phyloP scores from a whole-genome alignment of 1,284 basidiomycete species.

The Irpex sp. region DNA sequence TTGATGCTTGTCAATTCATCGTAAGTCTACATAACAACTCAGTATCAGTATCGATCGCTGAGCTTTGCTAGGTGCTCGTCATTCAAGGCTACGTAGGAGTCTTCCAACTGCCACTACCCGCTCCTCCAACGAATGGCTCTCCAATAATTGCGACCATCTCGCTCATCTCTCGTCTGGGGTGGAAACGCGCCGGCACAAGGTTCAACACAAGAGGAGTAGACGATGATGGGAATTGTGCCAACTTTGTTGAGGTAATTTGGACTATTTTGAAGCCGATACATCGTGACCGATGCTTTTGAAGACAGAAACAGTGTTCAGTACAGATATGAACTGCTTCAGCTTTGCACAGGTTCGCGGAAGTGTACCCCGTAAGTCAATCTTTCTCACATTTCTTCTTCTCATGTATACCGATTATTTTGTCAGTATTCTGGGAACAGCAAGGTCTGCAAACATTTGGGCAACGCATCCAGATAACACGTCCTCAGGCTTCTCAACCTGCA shows the following conservation, averaged over 20 bases:
- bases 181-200: constrained; percentile 94
- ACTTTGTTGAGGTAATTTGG: constrained; percentile 84
- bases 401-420: background rate
- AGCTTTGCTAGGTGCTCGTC: constrained; percentile 58
- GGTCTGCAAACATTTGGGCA: constrained; percentile 88
- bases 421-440: constrained; percentile 98
- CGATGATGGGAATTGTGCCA: constrained; percentile 95
- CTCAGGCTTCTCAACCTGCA: constrained; percentile 91
- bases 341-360: constrained; percentile 93
- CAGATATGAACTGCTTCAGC: constrained; percentile 79
- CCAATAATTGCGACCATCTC: constrained; percentile 67
- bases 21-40: constrained; percentile 37
- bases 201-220: constrained; percentile 98
- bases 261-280: background rate
- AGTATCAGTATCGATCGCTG: background rate
- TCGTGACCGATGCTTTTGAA: constrained; percentile 27
- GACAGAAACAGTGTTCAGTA: constrained; percentile 89
- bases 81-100: constrained; percentile 91
- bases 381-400: too few relatives aligned
- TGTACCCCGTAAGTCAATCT: constrained; percentile 69
- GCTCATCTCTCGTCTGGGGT: constrained; percentile 84
- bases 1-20: constrained; percentile 77
- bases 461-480: constrained; percentile 89
- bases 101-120: constrained; percentile 64
- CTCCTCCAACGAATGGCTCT: constrained; percentile 63